Evolutionary conservation across 768 basidiomycete genomes (phyloP).

Genomic region (Antrodiella citrinella): DNA sequence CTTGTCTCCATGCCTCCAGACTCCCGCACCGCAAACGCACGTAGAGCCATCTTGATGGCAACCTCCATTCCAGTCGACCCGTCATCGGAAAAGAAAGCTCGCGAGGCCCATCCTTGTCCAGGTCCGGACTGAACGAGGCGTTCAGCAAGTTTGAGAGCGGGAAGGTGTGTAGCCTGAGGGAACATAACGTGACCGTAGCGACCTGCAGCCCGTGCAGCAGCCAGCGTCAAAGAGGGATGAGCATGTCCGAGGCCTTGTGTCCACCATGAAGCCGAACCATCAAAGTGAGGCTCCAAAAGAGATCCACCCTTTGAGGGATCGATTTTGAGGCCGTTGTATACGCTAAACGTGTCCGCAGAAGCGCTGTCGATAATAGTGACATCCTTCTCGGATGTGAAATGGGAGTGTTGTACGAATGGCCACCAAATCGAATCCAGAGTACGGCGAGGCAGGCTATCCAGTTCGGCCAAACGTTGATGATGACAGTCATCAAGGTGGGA

Average conservation of each 20-base stretch:
- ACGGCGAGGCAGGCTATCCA: slow-evolving; percentile 72
- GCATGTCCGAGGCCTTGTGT: slow-evolving; percentile 89
- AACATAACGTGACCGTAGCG: slow-evolving; percentile 98
- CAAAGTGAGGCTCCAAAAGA: slow-evolving; percentile 57
- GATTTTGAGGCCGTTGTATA: slow-evolving; percentile 34
- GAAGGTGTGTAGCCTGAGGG: slow-evolving; percentile 79
- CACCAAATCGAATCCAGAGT: slow-evolving; percentile 85
- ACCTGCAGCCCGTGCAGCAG: slow-evolving; percentile 85
- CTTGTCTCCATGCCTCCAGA: slow-evolving; percentile 33
- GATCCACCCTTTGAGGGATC: slow-evolving; percentile 21
- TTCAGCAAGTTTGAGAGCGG: slow-evolving; percentile 81
- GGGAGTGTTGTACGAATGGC: slow-evolving; percentile 92
- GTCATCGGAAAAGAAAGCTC: slow-evolving; percentile 91
- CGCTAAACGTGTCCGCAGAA: slow-evolving; percentile 76
- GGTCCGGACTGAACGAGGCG: slow-evolving; percentile 66
- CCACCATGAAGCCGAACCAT: slow-evolving; percentile 98
- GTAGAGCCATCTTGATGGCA: slow-evolving; percentile 94
- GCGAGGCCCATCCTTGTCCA: slow-evolving; percentile 83
- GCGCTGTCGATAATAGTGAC: slow-evolving; percentile 93
- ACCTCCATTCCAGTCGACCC: slow-evolving; percentile 96
- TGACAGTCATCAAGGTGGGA: slow-evolving; percentile 60
- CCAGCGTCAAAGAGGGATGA: slow-evolving; percentile 65
- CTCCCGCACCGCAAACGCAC: slow-evolving; percentile 47
- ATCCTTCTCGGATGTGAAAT: slow-evolving; percentile 57
- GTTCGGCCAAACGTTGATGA: slow-evolving; percentile 51